Evolutionary conservation across 495 filamentous ascomycete genomes (phyloP), one percentile per base, ranked within the genome.

Genomic region (Neurospora sp.): DNA sequence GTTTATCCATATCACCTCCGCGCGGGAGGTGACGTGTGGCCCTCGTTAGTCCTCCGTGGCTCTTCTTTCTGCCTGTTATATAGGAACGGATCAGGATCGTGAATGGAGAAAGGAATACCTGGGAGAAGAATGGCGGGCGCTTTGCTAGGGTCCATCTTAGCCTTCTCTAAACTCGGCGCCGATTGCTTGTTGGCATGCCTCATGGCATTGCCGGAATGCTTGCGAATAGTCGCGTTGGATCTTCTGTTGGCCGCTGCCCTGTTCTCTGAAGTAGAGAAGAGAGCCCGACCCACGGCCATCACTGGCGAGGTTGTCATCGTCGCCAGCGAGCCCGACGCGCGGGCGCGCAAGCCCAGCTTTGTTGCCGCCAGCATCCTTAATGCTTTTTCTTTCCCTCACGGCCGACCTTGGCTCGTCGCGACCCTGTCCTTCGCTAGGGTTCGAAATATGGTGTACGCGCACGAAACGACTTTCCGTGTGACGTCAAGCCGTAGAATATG

Each of bases 281-380:
- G 53, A 65, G 53, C 53, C 27, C 53, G 53, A 37, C 53, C 53
- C 27, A 35, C 27, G 53, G 31, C 27, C 53, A 65, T 65, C 3
- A 65, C 53, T 65, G 40, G 41, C 41, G 71, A 39, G 27, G 37
- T 20, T 42, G 69, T 73, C 68, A 22, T 72, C 44, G 74, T 16
- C 53, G 48, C 9, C 39, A 37, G 65, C 22, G 70, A 74, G n/a
- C 73, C 48, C 37, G 74, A 18, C 22, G 42, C 69, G 42, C 69
- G 35, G 40, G 75, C 69, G 20, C 72, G 40, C 48, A 74, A 69
- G 20, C 75, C 74, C 59, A 74, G 45, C 65, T 14, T 39, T 42
- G 38, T 16, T 39, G n/a, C 37, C 5, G 53, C 53, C 53, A 65
- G 53, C 53, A 65, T 65, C 27, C 27, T 38, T 40, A 18, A 14